phyloP scores from a whole-genome alignment of 1,284 basidiomycete genomes.

The Xerocomus nothofagi region DNA sequence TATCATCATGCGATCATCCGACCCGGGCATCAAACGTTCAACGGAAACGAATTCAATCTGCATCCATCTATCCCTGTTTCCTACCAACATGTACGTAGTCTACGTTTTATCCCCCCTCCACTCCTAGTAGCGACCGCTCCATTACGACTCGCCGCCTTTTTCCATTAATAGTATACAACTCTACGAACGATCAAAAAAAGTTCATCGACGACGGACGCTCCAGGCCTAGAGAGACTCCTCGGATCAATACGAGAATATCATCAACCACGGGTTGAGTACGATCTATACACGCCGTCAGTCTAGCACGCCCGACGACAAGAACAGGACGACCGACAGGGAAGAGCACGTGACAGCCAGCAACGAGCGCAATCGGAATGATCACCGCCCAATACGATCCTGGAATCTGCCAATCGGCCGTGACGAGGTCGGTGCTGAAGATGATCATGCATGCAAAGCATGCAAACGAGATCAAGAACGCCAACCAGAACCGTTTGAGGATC shows the following conservation, averaged over 20 bases:
- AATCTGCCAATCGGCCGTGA: conserved; percentile 48
- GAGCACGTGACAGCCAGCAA: conserved; percentile 60
- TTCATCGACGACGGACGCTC: too few species aligned
- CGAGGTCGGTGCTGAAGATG: conserved; percentile 40
- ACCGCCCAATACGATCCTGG: conserved; percentile 62
- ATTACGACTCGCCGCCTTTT: too few species aligned
- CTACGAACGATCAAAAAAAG: too few species aligned
- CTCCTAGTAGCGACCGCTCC: too few species aligned
- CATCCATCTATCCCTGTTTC: too few species aligned
- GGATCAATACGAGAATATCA: conserved; percentile 72
- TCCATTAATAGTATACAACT: too few species aligned
- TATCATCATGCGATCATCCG: too few species aligned
- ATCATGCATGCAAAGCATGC: conserved; percentile 41
- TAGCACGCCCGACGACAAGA: conserved; percentile 5
- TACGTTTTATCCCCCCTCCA: too few species aligned
- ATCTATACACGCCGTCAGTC: conserved; percentile 43
- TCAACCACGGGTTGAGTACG: conserved; percentile 75
- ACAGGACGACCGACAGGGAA: conserved; percentile 57
- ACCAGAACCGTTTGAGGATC: conserved; percentile 65
- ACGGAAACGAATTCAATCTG: too few species aligned
- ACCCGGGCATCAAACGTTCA: too few species aligned
- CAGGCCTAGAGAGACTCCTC: too few species aligned
- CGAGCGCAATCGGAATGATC: conserved; percentile 61
- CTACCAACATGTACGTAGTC: too few species aligned
- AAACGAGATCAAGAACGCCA: conserved; percentile 29